Base-by-base conservation (phyloP, 805 yeast genomes). In the Teunomyces pallodes region DNA sequence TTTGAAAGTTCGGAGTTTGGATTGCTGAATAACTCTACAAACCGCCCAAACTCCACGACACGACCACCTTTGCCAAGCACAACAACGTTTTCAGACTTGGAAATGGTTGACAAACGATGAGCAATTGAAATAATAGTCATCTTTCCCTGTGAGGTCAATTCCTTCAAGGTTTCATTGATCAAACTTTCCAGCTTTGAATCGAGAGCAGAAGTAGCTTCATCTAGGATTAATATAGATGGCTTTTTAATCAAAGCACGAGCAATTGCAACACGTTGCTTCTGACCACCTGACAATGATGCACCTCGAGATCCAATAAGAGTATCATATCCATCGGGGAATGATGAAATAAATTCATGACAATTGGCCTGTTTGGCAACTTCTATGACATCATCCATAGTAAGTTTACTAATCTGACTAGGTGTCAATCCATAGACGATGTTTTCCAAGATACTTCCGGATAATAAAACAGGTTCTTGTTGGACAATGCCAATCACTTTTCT, bases 261-360 rank as follows among this genome's bases (percentile, higher is more conserved):
- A 64, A 86, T 83, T 6, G 90, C 90, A 36, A 86, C 72, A 55
- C 90, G 76, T 67, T 86, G 91, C 61, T 85, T 84, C 63, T 86
- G 91, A 9, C 91, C 91, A 33, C 90, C 91, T 4, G 87, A 82
- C 17, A 86, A 62, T 26, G 81, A 66, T 1, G 82, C 75, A 0
- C 86, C 86, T 42, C 82, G 69, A 7, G 79, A 64, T 1, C 86
- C 86, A 46, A 79, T 75, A 16, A 70, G 63, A 0, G 86, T 81
- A 46, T 82, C 81, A 56, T 80, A 82, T 2, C 83, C 84, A 38
- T 82, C 84, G 0, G 86, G 84, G 51, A 82, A 74, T 0, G 76
- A 64, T 61, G 65, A 66, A 43, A 82, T 76, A 54, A 81, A 81
- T 48, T 80, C 84, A 56, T 81, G 84, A 46, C 77, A 73, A 50